Base-by-base conservation (phyloP, 2,329 filamentous ascomycete species). In the Aspergillus ibericus region DNA sequence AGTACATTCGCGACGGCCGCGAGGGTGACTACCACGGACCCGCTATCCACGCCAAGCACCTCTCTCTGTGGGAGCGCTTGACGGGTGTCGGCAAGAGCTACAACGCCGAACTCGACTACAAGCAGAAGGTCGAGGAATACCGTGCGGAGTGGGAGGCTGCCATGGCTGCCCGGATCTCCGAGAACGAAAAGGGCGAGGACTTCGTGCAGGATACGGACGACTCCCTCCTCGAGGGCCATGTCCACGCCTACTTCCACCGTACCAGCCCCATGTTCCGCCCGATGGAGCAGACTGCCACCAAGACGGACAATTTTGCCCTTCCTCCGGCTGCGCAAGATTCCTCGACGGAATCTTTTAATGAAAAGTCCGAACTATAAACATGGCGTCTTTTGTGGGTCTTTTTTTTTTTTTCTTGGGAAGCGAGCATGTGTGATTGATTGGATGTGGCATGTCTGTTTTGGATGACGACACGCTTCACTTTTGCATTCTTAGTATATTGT, bases 21-120 rank as follows among this genome's bases (percentile, higher is more conserved):
- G 88, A 88, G 66, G 62, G 86, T 29, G 91, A 97, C 50, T 98
- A 98, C 81, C 93, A 96, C 78, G 93, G 93, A 65, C 88, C 96
- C 55, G 93, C 93, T 60, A 87, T 98, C 59, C 92, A 98, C 81
- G 89, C 91, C 49, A 85, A 89, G 75, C 93, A 98, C 72, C 80
- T 98, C 63, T 93, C 90, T 6, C 74, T 93, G 53, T 98, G 91
- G 89, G 93, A 98, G 83, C 88, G 91, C 61, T 76, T 91, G 63
- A 83, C 85, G 55, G 92, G 92, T 53, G 83, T 89, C 16, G 87
- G 88, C 75, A 96, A 95, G 82, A 74, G 84, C 72, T 98, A 97
- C 80, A 81, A 97, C 75, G 86, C 92, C 7, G 87, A 91, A 62
- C 80, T 88, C 52, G 93, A 98, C 81, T 91, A 89, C 79, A 85